Evolutionary conservation across 1,284 basidiomycete genomes (phyloP).

Genomic region (Xerocomus minutiporus): DNA sequence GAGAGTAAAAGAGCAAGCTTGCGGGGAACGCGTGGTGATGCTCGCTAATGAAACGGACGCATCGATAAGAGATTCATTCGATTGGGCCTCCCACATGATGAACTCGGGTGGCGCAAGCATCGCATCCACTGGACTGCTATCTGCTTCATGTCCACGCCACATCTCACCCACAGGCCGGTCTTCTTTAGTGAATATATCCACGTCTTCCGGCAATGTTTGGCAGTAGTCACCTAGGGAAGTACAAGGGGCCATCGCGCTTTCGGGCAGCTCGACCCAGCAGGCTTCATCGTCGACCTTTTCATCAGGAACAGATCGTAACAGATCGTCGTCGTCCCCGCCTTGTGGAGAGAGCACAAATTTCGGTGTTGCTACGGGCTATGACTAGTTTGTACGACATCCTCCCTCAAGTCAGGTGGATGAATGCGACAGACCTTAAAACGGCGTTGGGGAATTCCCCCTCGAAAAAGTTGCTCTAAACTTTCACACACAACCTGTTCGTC

Average conservation of each 20-base stretch:
- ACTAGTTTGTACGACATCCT: constrained; percentile 2
- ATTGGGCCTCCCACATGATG: constrained; percentile 8
- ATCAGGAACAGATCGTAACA: constrained; percentile 15
- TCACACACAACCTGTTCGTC: constrained; percentile 40
- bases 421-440: constrained; percentile 48
- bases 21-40: constrained; percentile 15
- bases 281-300: constrained; percentile 5
- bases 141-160: constrained; percentile 13
- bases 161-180: constrained; percentile 13
- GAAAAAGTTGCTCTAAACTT: constrained; percentile 48
- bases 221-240: background rate
- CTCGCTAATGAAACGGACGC: constrained; percentile 12
- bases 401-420: background rate
- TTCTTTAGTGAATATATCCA: constrained; percentile 16
- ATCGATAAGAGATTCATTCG: constrained; percentile 29
- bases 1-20: constrained; percentile 9
- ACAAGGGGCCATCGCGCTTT: constrained; percentile 8
- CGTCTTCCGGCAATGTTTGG: constrained; percentile 8
- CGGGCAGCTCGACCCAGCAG: constrained; percentile 19
- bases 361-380: constrained; percentile 16
- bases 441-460: constrained; percentile 38
- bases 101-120: background rate
- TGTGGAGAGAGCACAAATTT: constrained; percentile 5
- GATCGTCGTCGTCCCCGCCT: constrained; percentile 22
- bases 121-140: constrained; percentile 2